Evolutionary conservation across 495 filamentous ascomycete species (phyloP).

Genomic region (Aspergillus egyptiacus): DNA sequence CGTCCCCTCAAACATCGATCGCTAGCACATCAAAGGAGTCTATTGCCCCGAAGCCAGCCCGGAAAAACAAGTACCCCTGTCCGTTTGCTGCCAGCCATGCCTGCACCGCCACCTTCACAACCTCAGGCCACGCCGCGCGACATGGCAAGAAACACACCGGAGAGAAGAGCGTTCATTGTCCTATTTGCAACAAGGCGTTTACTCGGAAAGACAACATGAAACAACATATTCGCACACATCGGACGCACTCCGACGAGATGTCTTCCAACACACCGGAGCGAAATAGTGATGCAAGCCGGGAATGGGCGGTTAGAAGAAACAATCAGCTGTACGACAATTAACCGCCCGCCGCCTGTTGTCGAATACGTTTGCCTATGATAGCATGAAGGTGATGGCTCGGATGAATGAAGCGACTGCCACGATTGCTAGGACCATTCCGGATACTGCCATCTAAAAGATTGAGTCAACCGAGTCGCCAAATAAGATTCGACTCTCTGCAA

Average conservation of each 20-base stretch:
- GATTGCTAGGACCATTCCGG: slow-evolving; percentile 1
- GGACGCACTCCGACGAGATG: slow-evolving; percentile 36
- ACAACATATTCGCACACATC: slow-evolving; percentile 88
- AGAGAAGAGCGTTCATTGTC: slow-evolving; percentile 87
- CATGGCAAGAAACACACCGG: slow-evolving; percentile 96
- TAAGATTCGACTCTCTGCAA: neutral
- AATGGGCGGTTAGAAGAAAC: slow-evolving; percentile 11
- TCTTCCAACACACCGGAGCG: slow-evolving; percentile 23
- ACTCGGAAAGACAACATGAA: slow-evolving; percentile 98
- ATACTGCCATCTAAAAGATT: slow-evolving; percentile 1
- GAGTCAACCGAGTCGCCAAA: neutral
- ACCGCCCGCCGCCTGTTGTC: slow-evolving; percentile 23
- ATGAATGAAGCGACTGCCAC: slow-evolving; percentile 6
- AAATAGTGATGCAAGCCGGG: slow-evolving; percentile 19
- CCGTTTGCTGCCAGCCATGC: slow-evolving; percentile 56
- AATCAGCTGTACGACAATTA: slow-evolving; percentile 21
- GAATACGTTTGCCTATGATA: slow-evolving; percentile 5
- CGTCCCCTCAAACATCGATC: slow-evolving; percentile 23
- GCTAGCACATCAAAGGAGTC: slow-evolving; percentile 18
- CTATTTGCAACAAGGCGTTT: slow-evolving; percentile 88
- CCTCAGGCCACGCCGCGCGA: slow-evolving; percentile 91
- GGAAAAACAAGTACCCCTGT: slow-evolving; percentile 53
- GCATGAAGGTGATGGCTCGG: slow-evolving; percentile 7
- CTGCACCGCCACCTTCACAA: slow-evolving; percentile 84
- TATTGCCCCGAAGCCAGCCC: slow-evolving; percentile 15